A percentile compares a stretch with the other conserved stretches of the same genome.
Conservation (phyloP, 768 basidiomycete species). For the Kondoa subrosea region DNA sequence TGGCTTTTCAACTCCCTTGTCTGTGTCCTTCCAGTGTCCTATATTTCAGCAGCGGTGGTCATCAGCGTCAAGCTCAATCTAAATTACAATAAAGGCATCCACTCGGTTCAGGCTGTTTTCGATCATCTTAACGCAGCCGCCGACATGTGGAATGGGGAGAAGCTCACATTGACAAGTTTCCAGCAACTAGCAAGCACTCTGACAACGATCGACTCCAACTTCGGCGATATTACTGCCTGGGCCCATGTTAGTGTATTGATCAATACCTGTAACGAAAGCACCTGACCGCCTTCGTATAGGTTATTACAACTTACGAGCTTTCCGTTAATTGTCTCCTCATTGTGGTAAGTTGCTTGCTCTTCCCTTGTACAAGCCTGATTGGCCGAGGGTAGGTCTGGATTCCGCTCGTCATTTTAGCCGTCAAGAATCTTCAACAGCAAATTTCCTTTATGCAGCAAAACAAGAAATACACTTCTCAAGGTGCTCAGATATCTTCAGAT, state of each 20-base stretch:
- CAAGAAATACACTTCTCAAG: background rate
- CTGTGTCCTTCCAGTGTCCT: background rate
- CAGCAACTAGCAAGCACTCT: background rate
- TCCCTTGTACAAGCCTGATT: background rate
- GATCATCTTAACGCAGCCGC: background rate
- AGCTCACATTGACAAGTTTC: background rate
- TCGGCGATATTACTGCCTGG: background rate
- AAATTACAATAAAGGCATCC: background rate
- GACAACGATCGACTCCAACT: background rate
- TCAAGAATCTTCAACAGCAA: background rate
- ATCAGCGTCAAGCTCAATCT: background rate
- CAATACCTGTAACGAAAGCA: background rate
- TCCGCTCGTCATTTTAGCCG: background rate
- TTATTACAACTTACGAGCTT: background rate
- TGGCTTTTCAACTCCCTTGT: background rate
- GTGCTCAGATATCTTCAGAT: background rate
- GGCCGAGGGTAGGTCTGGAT: background rate
- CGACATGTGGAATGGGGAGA: background rate
- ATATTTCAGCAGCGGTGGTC: background rate
- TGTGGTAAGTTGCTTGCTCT: background rate
- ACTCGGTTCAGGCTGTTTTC: background rate
- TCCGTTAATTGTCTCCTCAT: background rate
- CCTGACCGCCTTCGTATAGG: background rate
- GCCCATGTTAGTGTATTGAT: background rate
- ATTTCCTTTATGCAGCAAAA: background rate